These are phyloP conservation scores for Nemania abortiva DNA, from an alignment of 2,329 filamentous ascomycete species.

Conservation along the genomic window DNA sequence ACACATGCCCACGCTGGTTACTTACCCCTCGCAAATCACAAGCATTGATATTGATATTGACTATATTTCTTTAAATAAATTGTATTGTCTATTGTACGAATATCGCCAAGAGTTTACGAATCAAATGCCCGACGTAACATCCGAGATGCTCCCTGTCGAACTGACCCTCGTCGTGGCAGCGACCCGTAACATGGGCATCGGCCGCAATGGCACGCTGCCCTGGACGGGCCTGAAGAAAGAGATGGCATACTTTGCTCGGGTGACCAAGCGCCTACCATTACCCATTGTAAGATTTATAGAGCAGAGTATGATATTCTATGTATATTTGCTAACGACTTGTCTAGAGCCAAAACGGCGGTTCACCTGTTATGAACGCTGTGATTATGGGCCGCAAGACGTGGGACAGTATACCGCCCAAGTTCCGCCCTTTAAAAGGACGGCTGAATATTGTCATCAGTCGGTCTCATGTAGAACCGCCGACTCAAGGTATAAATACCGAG, in stretches of 20 bases:
- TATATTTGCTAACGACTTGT: background rate
- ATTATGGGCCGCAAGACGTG: slow-evolving; percentile 99
- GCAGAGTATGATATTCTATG: background rate
- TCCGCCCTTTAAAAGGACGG: slow-evolving; percentile 82
- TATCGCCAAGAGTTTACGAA: background rate
- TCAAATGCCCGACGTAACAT: slow-evolving; percentile 29
- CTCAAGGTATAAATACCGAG: slow-evolving; percentile 38
- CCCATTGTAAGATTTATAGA: slow-evolving; percentile 51
- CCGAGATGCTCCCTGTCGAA: slow-evolving; percentile 56
- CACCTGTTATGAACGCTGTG: slow-evolving; percentile 73
- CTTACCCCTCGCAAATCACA: background rate
- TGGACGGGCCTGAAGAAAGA: slow-evolving; percentile 92
- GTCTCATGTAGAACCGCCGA: slow-evolving; percentile 51
- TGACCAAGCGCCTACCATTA: slow-evolving; percentile 76
- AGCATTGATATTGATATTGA: background rate
- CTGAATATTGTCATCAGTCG: slow-evolving; percentile 86
- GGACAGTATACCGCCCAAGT: slow-evolving; percentile 84
- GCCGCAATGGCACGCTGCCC: slow-evolving; percentile 80
- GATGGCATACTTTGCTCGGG: slow-evolving; percentile 94
- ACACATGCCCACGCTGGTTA: background rate
- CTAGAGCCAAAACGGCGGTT: slow-evolving; percentile 46
- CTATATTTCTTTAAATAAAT: background rate
- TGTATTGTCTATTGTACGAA: background rate
- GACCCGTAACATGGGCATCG: slow-evolving; percentile 91
- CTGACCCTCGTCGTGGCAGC: slow-evolving; percentile 95